Percentiles rank a stretch among this genome's conserved stretches.
Conservation (phyloP, 1,139 yeast genomes). For the Trichomonascaceae sp. region DNA sequence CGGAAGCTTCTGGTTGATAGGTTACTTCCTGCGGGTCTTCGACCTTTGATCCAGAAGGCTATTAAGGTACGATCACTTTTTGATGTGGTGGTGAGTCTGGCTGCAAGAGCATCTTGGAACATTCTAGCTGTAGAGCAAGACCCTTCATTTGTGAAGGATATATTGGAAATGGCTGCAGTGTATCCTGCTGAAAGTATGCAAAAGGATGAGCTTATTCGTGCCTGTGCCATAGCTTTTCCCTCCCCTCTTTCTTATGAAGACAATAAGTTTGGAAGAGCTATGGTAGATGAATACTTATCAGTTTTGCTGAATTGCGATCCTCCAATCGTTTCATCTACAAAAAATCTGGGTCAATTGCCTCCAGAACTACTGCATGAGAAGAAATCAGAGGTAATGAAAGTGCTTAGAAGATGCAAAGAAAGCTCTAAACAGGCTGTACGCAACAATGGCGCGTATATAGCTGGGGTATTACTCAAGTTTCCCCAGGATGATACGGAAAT, state of each 20-base stretch:
- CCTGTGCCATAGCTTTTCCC: not conserved
- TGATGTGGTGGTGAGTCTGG: slow-evolving; percentile 13
- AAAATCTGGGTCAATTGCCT: slow-evolving; percentile 1
- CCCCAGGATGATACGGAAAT: not conserved
- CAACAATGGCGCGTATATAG: slow-evolving; percentile 8
- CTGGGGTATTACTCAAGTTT: not conserved
- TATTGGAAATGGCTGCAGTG: not conserved
- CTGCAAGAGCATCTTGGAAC: slow-evolving; percentile 16
- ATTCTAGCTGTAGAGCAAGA: slow-evolving; percentile 8
- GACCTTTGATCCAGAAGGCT: slow-evolving; percentile 17
- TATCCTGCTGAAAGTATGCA: slow-evolving; percentile 2
- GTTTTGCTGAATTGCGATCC: slow-evolving; percentile 15
- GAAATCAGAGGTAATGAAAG: not conserved
- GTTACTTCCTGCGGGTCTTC: slow-evolving; percentile 14
- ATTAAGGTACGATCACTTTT: slow-evolving; percentile 15
- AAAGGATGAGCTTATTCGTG: not conserved
- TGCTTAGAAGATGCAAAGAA: not conserved
- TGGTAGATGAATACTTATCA: slow-evolving; percentile 12
- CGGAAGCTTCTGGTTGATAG: slow-evolving; percentile 9
- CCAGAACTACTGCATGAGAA: not conserved
- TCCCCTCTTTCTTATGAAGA: not conserved
- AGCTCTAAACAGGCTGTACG: not conserved
- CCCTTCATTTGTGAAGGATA: not conserved
- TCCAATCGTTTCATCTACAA: slow-evolving; percentile 7
- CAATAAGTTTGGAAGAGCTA: not conserved